Percentiles rank a stretch among this genome's conserved stretches.
Evolutionary conservation across 129 eudicot genomes (phyloP).

Genomic region (Saussurea involucrata): DNA sequence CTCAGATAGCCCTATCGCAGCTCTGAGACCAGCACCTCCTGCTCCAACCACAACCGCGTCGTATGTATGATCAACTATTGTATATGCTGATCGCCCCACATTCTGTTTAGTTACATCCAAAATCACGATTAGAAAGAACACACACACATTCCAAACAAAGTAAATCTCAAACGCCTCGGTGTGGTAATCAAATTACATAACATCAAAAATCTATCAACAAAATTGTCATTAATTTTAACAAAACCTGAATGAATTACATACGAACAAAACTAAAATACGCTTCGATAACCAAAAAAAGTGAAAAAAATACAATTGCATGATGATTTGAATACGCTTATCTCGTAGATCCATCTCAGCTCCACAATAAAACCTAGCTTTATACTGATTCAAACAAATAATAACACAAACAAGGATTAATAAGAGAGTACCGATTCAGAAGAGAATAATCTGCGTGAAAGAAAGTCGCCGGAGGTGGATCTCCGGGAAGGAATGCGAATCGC

Average conservation of each 20-base stretch:
- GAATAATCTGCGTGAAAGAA: constrained; percentile 43
- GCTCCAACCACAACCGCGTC: constrained; percentile 99
- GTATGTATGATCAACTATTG: constrained; percentile 92
- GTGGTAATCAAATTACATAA: constrained; percentile 4
- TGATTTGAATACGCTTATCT: constrained; percentile 12
- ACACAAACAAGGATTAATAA: background rate
- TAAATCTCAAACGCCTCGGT: constrained; percentile 8
- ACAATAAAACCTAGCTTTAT: constrained; percentile 20
- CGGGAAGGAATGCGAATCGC: constrained; percentile 53
- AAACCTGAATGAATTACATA: background rate
- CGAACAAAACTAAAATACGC: background rate
- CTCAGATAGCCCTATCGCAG: constrained; percentile 95
- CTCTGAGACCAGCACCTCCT: constrained; percentile 97
- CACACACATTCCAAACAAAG: constrained; percentile 14
- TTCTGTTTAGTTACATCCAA: constrained; percentile 32
- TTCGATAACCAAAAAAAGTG: background rate
- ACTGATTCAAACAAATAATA: background rate
- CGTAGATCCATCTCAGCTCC: constrained; percentile 24
- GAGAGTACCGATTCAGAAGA: constrained; percentile 56
- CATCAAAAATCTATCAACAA: constrained; percentile 14
- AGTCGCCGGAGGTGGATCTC: constrained; percentile 52
- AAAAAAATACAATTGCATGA: constrained; percentile 20
- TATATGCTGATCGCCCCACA: constrained; percentile 60
- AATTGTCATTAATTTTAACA: background rate
- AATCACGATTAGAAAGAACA: constrained; percentile 13